Evolutionary conservation across 1,284 basidiomycete genomes (phyloP).

Genomic region (Macrocystidia cucumis): DNA sequence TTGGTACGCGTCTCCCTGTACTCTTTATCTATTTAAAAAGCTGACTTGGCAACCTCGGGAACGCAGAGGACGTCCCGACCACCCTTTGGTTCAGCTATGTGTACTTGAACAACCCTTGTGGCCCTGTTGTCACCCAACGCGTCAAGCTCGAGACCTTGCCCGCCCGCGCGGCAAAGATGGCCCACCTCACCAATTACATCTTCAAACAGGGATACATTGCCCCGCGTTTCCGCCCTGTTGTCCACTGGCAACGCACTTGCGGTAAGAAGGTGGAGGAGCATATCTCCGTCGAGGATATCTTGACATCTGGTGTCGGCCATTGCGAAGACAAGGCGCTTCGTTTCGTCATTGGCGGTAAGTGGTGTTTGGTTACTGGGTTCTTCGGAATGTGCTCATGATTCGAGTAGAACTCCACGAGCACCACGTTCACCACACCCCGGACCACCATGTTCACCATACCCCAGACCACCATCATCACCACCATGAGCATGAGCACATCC

Average conservation of each 20-base stretch:
- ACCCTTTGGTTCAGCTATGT: constrained; percentile 36
- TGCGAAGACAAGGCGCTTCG: constrained; percentile 29
- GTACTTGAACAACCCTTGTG: constrained; percentile 22
- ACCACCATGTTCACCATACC: not conserved
- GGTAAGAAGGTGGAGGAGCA: constrained; percentile 30
- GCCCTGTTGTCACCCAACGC: constrained; percentile 28
- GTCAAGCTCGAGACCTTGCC: constrained; percentile 25
- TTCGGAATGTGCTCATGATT: constrained; percentile 7
- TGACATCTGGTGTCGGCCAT: constrained; percentile 25
- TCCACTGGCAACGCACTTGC: constrained; percentile 31
- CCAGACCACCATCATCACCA: not conserved
- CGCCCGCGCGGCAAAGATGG: constrained; percentile 27
- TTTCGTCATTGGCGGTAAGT: constrained; percentile 33
- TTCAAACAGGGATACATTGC: constrained; percentile 32
- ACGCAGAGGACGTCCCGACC: constrained; percentile 28
- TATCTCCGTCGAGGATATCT: constrained; percentile 22
- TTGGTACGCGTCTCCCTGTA: constrained; percentile 32
- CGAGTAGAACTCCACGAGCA: too few relatives aligned
- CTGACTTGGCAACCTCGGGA: too few relatives aligned
- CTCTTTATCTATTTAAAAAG: too few relatives aligned
- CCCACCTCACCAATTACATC: constrained; percentile 37
- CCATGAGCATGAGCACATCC: too few relatives aligned
- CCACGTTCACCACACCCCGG: not conserved
- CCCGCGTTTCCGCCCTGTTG: constrained; percentile 22
- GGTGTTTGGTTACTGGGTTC: too few relatives aligned